Evolutionary conservation across 257 asterid genomes (phyloP), one percentile per base, ranked within the genome.

Genomic region (Solanum lycopersicoides): DNA sequence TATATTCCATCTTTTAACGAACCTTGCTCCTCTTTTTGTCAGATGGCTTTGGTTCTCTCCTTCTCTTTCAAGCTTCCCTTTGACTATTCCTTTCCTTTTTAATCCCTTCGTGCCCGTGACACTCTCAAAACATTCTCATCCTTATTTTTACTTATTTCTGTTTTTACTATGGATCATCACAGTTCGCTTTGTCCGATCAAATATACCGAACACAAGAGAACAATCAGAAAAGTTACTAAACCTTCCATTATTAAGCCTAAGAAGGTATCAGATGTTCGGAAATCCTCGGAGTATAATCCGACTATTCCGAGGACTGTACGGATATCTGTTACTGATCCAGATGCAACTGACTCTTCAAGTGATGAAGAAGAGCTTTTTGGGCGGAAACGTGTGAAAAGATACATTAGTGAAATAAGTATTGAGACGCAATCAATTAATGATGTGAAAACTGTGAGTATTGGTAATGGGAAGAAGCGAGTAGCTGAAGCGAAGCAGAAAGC

Each of bases 1-100:
- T 74, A 16, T 86, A 84, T 87, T 90, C 87, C 89, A 45, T 86
- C 89, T 91, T 86, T 91, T 91, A 83, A 89, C 72, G 90, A 56
- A 41, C 65, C 16, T 47, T 65, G 87, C 76, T 84, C 63, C 50
- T 59, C 86, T 83, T 77, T 28, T 89, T 92, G 93, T 92, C 93
- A 91, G 94, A 66, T n/a, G 84, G 66, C 74, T 86, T 85, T 74
- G 77, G 82, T 86, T 90, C 87, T 86, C 53, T 60, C 87, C 84
- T 65, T 83, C 42, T 32, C 21, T 42, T 84, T 87, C 13, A 86
- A 75, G 76, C 89, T 88, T 91, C 75, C 69, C 21, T 5, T 41
- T 89, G 63, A 90, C 88, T 39, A 63, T 71, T 87, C 83, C 71
- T 30, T 63, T 86, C 71, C 85, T 86, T 50, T 86, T 87, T 82